These are phyloP conservation scores for Colletotrichum coccodes DNA, from an alignment of 2,329 filamentous ascomycete genomes.

Conservation along the genomic window DNA sequence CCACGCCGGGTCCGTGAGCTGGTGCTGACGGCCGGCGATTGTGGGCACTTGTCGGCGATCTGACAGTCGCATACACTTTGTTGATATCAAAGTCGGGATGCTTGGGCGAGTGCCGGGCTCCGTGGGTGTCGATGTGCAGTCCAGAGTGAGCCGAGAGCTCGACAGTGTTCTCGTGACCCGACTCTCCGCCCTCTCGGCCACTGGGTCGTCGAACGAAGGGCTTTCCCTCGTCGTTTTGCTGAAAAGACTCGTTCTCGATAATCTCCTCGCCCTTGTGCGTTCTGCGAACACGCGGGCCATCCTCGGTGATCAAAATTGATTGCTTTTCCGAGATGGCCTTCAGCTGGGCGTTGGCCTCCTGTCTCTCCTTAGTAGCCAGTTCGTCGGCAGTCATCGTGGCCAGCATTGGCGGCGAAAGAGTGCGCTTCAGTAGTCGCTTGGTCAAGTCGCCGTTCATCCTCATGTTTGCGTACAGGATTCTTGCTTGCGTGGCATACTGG, in stretches of 20 bases:
- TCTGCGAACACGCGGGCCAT: constrained; percentile 81
- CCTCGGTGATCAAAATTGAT: constrained; percentile 82
- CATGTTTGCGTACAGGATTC: constrained; percentile 84
- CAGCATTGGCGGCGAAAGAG: constrained; percentile 78
- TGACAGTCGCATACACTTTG: constrained; percentile 85
- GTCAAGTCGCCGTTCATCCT: constrained; percentile 87
- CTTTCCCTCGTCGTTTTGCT: constrained; percentile 45
- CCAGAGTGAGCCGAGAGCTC: constrained; percentile 46
- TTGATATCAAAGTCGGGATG: constrained; percentile 81
- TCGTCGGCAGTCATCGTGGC: constrained; percentile 91
- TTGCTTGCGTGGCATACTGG: constrained; percentile 72
- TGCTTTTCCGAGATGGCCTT: constrained; percentile 84
- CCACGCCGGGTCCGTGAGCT: constrained; percentile 71
- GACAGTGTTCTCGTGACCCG: constrained; percentile 23
- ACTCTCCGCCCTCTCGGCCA: constrained; percentile 39
- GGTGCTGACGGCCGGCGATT: constrained; percentile 60
- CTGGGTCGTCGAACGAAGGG: constrained; percentile 48
- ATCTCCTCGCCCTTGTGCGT: constrained; percentile 97
- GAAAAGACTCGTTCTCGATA: constrained; percentile 76
- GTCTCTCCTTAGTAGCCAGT: constrained; percentile 90
- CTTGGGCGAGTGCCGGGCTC: constrained; percentile 62
- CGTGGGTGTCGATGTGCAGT: constrained; percentile 50
- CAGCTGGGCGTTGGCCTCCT: constrained; percentile 80
- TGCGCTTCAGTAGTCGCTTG: constrained; percentile 77
- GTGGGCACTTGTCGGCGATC: constrained; percentile 71